Evolutionary conservation across 176 grass and related monocot genomes (phyloP).

Genomic region (Canna indica): DNA sequence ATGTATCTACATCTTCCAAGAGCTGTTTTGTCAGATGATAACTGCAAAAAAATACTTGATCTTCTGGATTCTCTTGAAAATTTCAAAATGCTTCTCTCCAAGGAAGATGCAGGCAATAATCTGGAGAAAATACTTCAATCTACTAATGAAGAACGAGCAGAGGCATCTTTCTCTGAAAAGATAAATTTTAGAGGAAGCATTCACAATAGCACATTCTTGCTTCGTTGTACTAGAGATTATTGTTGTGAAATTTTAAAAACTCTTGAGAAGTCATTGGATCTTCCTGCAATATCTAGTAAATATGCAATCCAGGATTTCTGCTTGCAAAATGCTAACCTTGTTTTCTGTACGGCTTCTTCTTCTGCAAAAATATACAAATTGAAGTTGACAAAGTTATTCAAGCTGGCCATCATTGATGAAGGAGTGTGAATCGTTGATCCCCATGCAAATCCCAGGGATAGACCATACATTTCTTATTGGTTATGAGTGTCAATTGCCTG

Average conservation of each 20-base stretch:
- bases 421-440: constrained; percentile 68
- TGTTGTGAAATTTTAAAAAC: constrained; percentile 32
- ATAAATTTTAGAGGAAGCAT: not conserved
- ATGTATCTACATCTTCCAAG: constrained; percentile 46
- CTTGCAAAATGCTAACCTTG: constrained; percentile 52
- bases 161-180: constrained; percentile 3
- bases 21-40: constrained; percentile 31
- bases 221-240: constrained; percentile 30
- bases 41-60: constrained; percentile 32
- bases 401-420: constrained; percentile 74
- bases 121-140: constrained; percentile 36
- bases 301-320: constrained; percentile 46
- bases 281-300: constrained; percentile 44
- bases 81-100: constrained; percentile 30
- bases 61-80: constrained; percentile 33
- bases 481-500: constrained; percentile 70
- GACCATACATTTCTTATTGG: constrained; percentile 68
- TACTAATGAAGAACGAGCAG: not conserved
- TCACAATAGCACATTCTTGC: constrained; percentile 15
- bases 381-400: constrained; percentile 45
- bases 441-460: constrained; percentile 45
- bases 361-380: constrained; percentile 43
- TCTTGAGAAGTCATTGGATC: constrained; percentile 5
- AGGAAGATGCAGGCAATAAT: constrained; percentile 11
- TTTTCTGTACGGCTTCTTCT: constrained; percentile 64